A percentile compares a stretch with the other conserved stretches of the same genome.
phyloP scores from a whole-genome alignment of 805 yeast genomes.

The Suhomyces xylopsoci region DNA sequence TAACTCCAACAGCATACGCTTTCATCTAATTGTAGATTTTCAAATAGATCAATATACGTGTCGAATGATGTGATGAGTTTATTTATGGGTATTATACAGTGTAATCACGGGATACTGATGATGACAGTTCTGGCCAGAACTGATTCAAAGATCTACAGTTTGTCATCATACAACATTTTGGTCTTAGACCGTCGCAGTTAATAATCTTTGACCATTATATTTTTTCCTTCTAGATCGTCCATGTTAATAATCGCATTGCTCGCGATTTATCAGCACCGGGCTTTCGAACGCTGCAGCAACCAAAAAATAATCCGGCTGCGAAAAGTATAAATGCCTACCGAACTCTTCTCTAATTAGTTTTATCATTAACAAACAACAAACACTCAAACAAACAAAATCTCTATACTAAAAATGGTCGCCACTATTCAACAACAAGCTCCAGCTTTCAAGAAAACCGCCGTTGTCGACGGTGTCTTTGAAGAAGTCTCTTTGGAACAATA shows the following conservation, averaged over 20 bases:
- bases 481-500: conserved; percentile 91
- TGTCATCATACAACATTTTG: too few relatives aligned
- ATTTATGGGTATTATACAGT: too few relatives aligned
- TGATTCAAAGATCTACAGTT: too few relatives aligned
- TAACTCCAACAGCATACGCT: too few relatives aligned
- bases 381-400: too few relatives aligned
- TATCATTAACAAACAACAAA: too few relatives aligned
- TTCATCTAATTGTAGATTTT: too few relatives aligned
- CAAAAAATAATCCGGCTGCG: not conserved
- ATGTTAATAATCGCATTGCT: conserved; percentile 6
- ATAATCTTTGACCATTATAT: not conserved
- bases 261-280: conserved; percentile 4
- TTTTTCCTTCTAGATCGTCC: not conserved
- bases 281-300: not conserved
- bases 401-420: conserved; percentile 70
- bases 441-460: conserved; percentile 93
- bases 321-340: conserved; percentile 1
- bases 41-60: too few relatives aligned
- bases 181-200: not conserved
- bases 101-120: too few relatives aligned
- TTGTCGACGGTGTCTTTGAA: conserved; percentile 93
- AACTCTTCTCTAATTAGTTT: too few relatives aligned
- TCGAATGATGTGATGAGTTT: too few relatives aligned
- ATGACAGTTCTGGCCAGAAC: too few relatives aligned
- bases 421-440: conserved; percentile 96